Evolutionary conservation across 2,329 filamentous ascomycete genomes (phyloP).

Genomic region (Lachnellula occidentalis): DNA sequence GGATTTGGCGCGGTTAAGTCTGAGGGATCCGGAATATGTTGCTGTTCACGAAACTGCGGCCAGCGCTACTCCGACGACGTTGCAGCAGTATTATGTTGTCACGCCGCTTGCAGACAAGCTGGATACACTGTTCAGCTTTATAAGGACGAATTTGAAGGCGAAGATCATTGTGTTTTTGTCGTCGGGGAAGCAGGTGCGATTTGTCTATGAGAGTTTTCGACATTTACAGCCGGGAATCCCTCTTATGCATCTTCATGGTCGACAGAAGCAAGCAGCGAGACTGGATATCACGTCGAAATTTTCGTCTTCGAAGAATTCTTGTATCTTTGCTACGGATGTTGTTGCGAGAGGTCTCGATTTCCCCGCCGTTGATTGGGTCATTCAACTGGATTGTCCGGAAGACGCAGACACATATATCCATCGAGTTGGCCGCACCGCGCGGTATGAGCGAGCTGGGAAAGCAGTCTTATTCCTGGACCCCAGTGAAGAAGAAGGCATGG

Average conservation of each 20-base stretch:
- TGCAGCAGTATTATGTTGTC: conserved; percentile 88
- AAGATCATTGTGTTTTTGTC: conserved; percentile 96
- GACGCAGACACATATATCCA: conserved; percentile 98
- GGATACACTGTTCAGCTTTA: conserved; percentile 87
- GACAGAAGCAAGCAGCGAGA: conserved; percentile 85
- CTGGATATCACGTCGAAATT: conserved; percentile 85
- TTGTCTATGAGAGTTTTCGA: conserved; percentile 88
- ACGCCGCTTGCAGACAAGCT: conserved; percentile 84
- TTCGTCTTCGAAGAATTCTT: conserved; percentile 72
- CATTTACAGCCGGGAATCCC: conserved; percentile 93
- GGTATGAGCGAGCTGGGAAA: conserved; percentile 80
- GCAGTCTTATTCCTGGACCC: conserved; percentile 91
- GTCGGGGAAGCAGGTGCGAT: conserved; percentile 92
- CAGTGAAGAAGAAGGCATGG: conserved; percentile 87
- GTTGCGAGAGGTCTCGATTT: conserved; percentile 93
- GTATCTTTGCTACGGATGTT: conserved; percentile 92
- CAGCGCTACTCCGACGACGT: conserved; percentile 71
- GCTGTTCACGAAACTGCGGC: conserved; percentile 81
- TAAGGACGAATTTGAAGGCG: conserved; percentile 82
- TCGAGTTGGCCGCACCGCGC: conserved; percentile 87
- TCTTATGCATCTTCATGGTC: conserved; percentile 84
- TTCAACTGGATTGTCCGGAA: conserved; percentile 96
- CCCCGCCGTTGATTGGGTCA: conserved; percentile 94
- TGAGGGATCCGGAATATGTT: conserved; percentile 90
- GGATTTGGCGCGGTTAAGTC: conserved; percentile 80